A percentile compares a stretch with the other conserved stretches of the same genome.
phyloP scores from a whole-genome alignment of 2,329 filamentous ascomycete species.

The Aspergillus carbonarius region DNA sequence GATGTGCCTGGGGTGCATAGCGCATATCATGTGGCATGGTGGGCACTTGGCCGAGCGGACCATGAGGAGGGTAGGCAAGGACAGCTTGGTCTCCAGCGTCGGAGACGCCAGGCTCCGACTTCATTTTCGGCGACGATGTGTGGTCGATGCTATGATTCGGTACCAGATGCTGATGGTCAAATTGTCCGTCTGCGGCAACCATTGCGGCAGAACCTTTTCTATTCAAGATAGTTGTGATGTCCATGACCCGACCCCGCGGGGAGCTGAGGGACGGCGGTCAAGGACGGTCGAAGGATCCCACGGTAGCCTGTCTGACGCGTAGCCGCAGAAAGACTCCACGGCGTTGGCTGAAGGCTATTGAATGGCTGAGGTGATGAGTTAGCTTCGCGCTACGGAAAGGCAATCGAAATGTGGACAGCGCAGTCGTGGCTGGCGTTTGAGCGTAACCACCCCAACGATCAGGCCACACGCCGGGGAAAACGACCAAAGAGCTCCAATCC shows the following conservation, averaged over 20 bases:
- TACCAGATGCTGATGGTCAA: conserved; percentile 47
- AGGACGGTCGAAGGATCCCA: conserved; percentile 28
- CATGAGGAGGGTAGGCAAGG: conserved; percentile 57
- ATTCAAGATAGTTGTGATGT: conserved; percentile 54
- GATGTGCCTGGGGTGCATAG: conserved; percentile 55
- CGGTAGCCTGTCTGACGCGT: conserved; percentile 14
- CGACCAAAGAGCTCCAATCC: neutral
- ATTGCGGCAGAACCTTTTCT: conserved; percentile 49
- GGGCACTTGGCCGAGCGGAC: conserved; percentile 53
- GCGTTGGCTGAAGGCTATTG: conserved; percentile 1
- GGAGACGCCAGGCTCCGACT: conserved; percentile 58
- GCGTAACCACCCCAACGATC: neutral
- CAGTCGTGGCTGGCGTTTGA: neutral
- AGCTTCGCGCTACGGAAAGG: neutral
- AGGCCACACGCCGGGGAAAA: neutral
- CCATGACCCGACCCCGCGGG: conserved; percentile 46
- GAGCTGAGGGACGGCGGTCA: conserved; percentile 31
- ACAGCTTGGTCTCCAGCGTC: conserved; percentile 58
- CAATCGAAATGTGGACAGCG: neutral
- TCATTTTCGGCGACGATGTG: conserved; percentile 53
- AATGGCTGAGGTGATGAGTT: neutral
- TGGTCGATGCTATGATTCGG: conserved; percentile 41
- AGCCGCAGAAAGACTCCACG: conserved; percentile 18
- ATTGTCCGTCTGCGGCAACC: conserved; percentile 43
- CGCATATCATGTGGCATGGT: conserved; percentile 53